Percentiles rank a stretch among this genome's conserved stretches.
Conservation (phyloP, 129 eudicot species). For the Arctium lappa region DNA sequence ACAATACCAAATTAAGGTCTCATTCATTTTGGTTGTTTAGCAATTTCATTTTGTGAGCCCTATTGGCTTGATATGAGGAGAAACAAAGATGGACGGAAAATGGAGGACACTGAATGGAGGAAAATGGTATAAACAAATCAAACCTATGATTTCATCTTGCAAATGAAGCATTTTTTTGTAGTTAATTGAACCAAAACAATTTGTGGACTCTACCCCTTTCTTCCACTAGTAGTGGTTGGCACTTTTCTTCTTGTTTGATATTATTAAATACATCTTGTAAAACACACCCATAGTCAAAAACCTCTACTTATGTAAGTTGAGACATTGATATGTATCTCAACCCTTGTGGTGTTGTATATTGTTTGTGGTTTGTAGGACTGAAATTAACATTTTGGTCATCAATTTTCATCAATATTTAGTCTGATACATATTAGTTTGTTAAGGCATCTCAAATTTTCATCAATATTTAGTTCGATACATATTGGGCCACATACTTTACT, state of each 20-base stretch:
- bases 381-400: not conserved
- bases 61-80: not conserved
- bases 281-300: not conserved
- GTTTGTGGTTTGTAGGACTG: not conserved
- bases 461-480: not conserved
- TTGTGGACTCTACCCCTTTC: not conserved
- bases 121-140: not conserved
- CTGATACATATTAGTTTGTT: not conserved
- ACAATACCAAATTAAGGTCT: not conserved
- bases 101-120: not conserved
- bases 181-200: not conserved
- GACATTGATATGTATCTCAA: not conserved
- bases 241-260: not conserved
- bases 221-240: not conserved
- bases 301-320: not conserved
- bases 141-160: not conserved
- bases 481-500: not conserved
- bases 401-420: not conserved
- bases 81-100: not conserved
- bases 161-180: not conserved
- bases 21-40: not conserved
- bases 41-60: not conserved
- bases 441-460: not conserved
- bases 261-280: not conserved
- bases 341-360: not conserved